A percentile compares a stretch with the other conserved stretches of the same genome.
These are phyloP conservation scores for Curvularia spicifera DNA, from an alignment of 2,329 filamentous ascomycete species.

Conservation along the genomic window DNA sequence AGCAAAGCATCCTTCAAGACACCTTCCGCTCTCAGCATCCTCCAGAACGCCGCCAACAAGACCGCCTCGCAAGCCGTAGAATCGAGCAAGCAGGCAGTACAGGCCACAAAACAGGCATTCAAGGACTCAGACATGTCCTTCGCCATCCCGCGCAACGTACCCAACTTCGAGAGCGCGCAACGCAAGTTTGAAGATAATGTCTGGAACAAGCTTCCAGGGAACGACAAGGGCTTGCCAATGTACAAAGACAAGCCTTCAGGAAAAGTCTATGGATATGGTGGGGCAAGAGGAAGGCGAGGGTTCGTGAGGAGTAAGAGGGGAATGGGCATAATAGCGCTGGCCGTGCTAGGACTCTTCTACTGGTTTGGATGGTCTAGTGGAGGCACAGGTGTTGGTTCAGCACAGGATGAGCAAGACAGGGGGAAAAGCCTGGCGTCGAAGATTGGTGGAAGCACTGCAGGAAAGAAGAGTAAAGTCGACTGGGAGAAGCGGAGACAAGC, in stretches of 20 bases:
- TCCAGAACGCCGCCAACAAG: slow-evolving; percentile 42
- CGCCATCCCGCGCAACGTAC: slow-evolving; percentile 51
- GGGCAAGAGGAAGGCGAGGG: slow-evolving; percentile 61
- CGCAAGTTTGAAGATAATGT: slow-evolving; percentile 51
- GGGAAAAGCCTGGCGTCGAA: slow-evolving; percentile 40
- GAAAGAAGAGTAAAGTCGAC: slow-evolving; percentile 58
- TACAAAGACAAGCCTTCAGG: slow-evolving; percentile 93
- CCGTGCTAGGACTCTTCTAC: slow-evolving; percentile 68
- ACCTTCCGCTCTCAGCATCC: slow-evolving; percentile 38
- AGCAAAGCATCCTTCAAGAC: slow-evolving; percentile 38
- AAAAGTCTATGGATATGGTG: slow-evolving; percentile 66
- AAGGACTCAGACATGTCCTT: slow-evolving; percentile 52
- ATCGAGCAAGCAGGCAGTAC: slow-evolving; percentile 42
- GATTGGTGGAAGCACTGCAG: slow-evolving; percentile 40
- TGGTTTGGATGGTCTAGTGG: slow-evolving; percentile 64
- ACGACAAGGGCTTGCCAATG: slow-evolving; percentile 76
- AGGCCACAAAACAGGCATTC: slow-evolving; percentile 40
- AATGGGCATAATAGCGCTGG: slow-evolving; percentile 59
- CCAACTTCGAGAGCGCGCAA: slow-evolving; percentile 52
- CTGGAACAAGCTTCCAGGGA: slow-evolving; percentile 63
- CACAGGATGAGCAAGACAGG: slow-evolving; percentile 35
- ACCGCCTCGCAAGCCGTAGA: slow-evolving; percentile 33
- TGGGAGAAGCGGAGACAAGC: slow-evolving; percentile 80
- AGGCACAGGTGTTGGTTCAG: slow-evolving; percentile 41
- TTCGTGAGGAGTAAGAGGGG: slow-evolving; percentile 66